Evolutionary conservation across 2,329 filamentous ascomycete species (phyloP).

Genomic region (Claviceps maximensis): DNA sequence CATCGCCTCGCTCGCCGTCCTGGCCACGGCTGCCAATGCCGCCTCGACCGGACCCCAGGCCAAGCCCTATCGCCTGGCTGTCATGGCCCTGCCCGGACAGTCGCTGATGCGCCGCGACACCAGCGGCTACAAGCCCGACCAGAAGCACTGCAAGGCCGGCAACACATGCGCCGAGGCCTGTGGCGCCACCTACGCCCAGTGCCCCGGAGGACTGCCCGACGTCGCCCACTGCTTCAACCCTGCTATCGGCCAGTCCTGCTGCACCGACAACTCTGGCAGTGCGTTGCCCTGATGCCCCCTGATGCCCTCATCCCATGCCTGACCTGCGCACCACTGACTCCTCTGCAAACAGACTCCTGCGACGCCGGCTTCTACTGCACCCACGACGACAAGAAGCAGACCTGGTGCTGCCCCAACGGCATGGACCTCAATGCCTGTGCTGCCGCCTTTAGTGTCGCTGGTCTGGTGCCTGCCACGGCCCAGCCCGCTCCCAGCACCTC

Average conservation of each 20-base stretch:
- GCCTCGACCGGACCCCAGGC: slow-evolving; percentile 13
- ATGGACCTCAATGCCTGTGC: slow-evolving; percentile 43
- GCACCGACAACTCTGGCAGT: slow-evolving; percentile 43
- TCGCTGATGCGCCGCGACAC: slow-evolving; percentile 31
- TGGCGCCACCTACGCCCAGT: slow-evolving; percentile 35
- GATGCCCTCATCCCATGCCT: not conserved
- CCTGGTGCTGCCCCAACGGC: slow-evolving; percentile 48
- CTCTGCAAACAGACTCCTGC: slow-evolving; percentile 38
- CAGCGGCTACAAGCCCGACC: slow-evolving; percentile 35
- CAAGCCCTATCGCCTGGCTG: slow-evolving; percentile 25
- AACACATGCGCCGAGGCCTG: slow-evolving; percentile 42
- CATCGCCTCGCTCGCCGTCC: slow-evolving; percentile 17
- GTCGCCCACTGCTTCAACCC: slow-evolving; percentile 47
- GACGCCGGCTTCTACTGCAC: slow-evolving; percentile 49
- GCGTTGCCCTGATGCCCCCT: slow-evolving; percentile 17
- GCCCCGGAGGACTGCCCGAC: slow-evolving; percentile 31
- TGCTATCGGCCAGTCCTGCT: slow-evolving; percentile 39
- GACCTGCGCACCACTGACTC: not conserved
- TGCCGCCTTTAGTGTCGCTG: slow-evolving; percentile 33
- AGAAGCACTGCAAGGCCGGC: slow-evolving; percentile 34
- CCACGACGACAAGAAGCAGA: slow-evolving; percentile 34
- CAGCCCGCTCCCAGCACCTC: slow-evolving; percentile 14
- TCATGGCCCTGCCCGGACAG: slow-evolving; percentile 23
- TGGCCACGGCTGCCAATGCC: slow-evolving; percentile 20
- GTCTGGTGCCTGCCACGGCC: slow-evolving; percentile 25